Percentiles rank a stretch among this genome's conserved stretches.
Evolutionary conservation across 1,284 basidiomycete genomes (phyloP).

Genomic region (Microbotryum silenes-acaulis): DNA sequence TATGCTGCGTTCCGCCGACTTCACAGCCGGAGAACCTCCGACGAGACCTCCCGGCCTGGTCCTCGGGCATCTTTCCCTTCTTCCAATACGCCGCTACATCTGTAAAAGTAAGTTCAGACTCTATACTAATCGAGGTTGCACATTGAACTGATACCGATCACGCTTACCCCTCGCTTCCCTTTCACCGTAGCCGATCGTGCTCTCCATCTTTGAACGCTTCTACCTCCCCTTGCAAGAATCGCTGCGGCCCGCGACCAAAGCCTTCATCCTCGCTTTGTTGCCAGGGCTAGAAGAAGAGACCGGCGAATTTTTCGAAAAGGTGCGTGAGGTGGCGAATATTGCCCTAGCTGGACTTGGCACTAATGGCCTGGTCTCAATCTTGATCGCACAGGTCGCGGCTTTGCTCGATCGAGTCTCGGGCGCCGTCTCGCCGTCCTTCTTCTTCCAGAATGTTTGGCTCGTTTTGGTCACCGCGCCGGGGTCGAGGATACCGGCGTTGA

Average conservation of each 20-base stretch:
- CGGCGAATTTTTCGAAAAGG: conserved; percentile 93
- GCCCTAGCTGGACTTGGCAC: too few relatives aligned
- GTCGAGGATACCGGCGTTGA: conserved; percentile 76
- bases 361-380: too few relatives aligned
- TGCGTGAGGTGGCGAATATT: conserved; percentile 38
- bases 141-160: not conserved
- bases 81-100: conserved; percentile 96
- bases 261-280: conserved; percentile 83
- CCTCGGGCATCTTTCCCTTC: conserved; percentile 93
- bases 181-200: conserved; percentile 58
- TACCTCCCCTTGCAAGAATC: conserved; percentile 77
- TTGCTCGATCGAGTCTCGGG: conserved; percentile 75
- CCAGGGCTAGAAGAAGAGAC: conserved; percentile 94
- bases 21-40: conserved; percentile 73
- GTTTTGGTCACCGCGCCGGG: conserved; percentile 83
- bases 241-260: conserved; percentile 83
- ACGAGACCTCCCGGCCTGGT: conserved; percentile 87
- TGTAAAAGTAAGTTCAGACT: conserved; percentile 56
- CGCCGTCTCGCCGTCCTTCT: conserved; percentile 75
- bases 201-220: conserved; percentile 79
- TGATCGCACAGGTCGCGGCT: conserved; percentile 56
- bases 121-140: not conserved
- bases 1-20: not conserved
- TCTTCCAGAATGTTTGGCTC: conserved; percentile 91
- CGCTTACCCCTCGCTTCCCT: not conserved